Evolutionary conservation across 192 early-diverging fungal species (phyloP).

Genomic region (Podila clonocystis): DNA sequence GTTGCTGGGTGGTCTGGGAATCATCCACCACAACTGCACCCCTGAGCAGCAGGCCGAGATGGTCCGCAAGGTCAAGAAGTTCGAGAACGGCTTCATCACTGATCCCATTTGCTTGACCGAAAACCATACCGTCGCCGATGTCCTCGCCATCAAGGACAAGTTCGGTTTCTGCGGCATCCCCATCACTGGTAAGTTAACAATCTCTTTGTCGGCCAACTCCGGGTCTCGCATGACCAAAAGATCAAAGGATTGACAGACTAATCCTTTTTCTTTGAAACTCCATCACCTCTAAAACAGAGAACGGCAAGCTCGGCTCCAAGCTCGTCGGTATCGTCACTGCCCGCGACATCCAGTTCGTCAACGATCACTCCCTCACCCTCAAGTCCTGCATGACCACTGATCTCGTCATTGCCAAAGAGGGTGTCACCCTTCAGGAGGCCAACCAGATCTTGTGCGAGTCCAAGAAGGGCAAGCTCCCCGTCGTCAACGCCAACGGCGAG

Average conservation of each 20-base stretch:
- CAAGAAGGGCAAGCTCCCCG: conserved; percentile 97
- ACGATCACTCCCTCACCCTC: conserved; percentile 70
- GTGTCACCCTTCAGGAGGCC: conserved; percentile 91
- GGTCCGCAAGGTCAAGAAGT: conserved; percentile 98
- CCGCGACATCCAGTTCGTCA: conserved; percentile 95
- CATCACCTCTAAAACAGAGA: conserved; percentile 53
- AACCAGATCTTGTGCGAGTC: conserved; percentile 88
- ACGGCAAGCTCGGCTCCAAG: conserved; percentile 88
- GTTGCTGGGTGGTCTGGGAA: conserved; percentile 93
- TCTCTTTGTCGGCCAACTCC: conserved; percentile 4
- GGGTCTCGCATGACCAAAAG: not conserved
- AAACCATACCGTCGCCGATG: conserved; percentile 84
- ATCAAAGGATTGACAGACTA: no score
- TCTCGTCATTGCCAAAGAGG: conserved; percentile 85
- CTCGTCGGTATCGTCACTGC: conserved; percentile 96
- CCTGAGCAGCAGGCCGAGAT: conserved; percentile 96
- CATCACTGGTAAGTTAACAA: conserved; percentile 76
- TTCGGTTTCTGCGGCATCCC: conserved; percentile 97
- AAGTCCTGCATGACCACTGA: conserved; percentile 91
- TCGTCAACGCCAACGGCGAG: conserved; percentile 84
- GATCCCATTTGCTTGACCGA: conserved; percentile 91
- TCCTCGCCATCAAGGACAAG: conserved; percentile 85
- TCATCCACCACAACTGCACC: conserved; percentile 98
- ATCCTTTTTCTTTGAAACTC: no score
- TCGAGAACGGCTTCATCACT: conserved; percentile 98